Conservation (phyloP, 305 asterid species). For the Vinca major region DNA sequence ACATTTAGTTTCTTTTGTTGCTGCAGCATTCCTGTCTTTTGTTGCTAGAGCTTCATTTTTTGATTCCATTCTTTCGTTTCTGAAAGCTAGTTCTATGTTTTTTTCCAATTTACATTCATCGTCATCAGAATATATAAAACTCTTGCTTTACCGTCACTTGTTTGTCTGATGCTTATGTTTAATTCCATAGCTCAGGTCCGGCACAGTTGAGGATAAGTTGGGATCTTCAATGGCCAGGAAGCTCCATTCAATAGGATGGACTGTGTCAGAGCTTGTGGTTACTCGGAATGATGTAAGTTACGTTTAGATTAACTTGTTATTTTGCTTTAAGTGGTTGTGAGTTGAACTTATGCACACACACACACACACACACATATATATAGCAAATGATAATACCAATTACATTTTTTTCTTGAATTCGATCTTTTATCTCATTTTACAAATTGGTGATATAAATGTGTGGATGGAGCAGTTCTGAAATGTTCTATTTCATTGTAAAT, state of each 20-base stretch:
- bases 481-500: neutral
- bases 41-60: neutral
- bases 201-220: constrained; percentile 71
- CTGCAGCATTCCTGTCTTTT: neutral
- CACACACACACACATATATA: neutral
- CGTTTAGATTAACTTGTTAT: neutral
- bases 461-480: neutral
- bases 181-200: constrained; percentile 93
- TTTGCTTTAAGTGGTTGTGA: neutral
- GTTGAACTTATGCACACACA: neutral
- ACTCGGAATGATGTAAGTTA: constrained; percentile 63
- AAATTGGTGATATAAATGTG: neutral
- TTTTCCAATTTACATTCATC: neutral
- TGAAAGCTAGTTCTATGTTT: neutral
- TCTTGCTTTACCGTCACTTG: neutral
- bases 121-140: neutral
- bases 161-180: constrained; percentile 10
- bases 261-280: constrained; percentile 48
- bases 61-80: constrained; percentile 1
- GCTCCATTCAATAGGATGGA: constrained; percentile 78
- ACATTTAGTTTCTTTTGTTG: neutral
- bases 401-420: neutral
- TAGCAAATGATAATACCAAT: neutral
- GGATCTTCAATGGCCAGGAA: constrained; percentile 49
- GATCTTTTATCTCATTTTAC: too few species aligned